phyloP scores from a whole-genome alignment of 2,329 filamentous ascomycete species.

The Xenosphaeropsis pyriputrescens region DNA sequence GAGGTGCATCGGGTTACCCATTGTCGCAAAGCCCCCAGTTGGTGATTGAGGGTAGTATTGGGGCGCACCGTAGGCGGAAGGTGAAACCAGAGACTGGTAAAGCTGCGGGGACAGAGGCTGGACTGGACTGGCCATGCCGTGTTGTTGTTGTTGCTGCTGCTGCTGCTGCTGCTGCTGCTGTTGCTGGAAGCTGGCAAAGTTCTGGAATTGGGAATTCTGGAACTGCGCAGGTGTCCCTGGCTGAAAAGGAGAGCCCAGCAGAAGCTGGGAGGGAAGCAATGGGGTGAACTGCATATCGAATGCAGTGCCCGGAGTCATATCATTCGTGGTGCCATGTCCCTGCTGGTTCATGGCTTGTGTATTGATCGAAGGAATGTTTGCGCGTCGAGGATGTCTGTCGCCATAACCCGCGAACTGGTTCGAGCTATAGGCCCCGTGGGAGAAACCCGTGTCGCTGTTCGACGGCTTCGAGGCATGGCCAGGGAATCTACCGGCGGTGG shows the following conservation, averaged over 20 bases:
- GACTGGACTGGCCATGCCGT: conserved; percentile 57
- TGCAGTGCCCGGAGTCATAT: conserved; percentile 77
- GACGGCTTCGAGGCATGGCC: conserved; percentile 69
- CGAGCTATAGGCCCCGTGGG: conserved; percentile 80
- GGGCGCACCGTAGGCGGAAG: conserved; percentile 66
- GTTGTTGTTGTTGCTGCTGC: conserved; percentile 35
- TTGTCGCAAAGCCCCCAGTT: conserved; percentile 50
- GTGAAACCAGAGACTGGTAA: conserved; percentile 76
- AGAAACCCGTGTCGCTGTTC: conserved; percentile 77
- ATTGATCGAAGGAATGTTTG: conserved; percentile 85
- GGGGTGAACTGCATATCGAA: conserved; percentile 99
- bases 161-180: conserved; percentile 30
- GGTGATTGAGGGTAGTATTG: conserved; percentile 86
- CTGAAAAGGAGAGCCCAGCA: conserved; percentile 93
- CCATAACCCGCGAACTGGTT: conserved; percentile 68
- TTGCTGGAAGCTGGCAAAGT: conserved; percentile 62
- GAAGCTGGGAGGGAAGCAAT: conserved; percentile 81
- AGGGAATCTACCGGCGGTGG: conserved; percentile 43
- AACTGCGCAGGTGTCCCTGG: conserved; percentile 85
- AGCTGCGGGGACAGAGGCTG: conserved; percentile 70
- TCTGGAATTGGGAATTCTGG: conserved; percentile 83
- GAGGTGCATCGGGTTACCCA: conserved; percentile 27
- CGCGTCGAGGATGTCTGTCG: conserved; percentile 71
- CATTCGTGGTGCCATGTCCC: conserved; percentile 42
- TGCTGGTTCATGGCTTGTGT: conserved; percentile 51